These are phyloP conservation scores for Cutaneotrichosporon cavernicola DNA, from an alignment of 1,284 basidiomycete species.

Conservation along the genomic window DNA sequence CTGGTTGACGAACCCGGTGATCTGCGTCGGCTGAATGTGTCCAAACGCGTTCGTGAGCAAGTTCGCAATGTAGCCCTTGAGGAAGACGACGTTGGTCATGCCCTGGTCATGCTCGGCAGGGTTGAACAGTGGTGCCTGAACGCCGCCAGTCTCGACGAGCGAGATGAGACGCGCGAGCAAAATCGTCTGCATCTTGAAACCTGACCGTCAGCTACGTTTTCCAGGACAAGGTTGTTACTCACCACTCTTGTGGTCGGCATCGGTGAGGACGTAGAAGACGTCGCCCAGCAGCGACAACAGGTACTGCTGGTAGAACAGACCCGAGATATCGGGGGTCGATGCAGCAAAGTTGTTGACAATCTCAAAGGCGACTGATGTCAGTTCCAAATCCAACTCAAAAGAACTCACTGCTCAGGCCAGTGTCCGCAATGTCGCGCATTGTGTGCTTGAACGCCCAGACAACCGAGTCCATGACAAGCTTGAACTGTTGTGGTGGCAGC, in stretches of 20 bases:
- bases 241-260: constrained; percentile 96
- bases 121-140: constrained; percentile 84
- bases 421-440: constrained; percentile 98
- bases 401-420: constrained; percentile 68
- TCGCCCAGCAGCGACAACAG: constrained; percentile 92
- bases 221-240: constrained; percentile 18
- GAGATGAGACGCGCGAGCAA: constrained; percentile 93
- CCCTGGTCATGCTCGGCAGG: constrained; percentile 69
- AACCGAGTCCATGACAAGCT: constrained; percentile 96
- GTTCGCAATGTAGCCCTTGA: constrained; percentile 85
- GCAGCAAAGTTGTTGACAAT: constrained; percentile 93
- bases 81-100: constrained; percentile 77
- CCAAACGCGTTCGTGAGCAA: constrained; percentile 84
- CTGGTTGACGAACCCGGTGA: constrained; percentile 74
- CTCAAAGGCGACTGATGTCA: constrained; percentile 72
- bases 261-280: constrained; percentile 95
- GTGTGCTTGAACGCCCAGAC: constrained; percentile 99
- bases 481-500: constrained; percentile 89
- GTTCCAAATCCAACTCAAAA: not conserved
- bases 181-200: constrained; percentile 85
- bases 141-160: constrained; percentile 78
- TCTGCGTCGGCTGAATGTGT: constrained; percentile 78
- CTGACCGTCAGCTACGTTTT: constrained; percentile 32
- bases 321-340: constrained; percentile 73
- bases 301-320: constrained; percentile 86